Evolutionary conservation across 2,329 filamentous ascomycete genomes (phyloP).

Genomic region (Pseudofabraea citricarpa): DNA sequence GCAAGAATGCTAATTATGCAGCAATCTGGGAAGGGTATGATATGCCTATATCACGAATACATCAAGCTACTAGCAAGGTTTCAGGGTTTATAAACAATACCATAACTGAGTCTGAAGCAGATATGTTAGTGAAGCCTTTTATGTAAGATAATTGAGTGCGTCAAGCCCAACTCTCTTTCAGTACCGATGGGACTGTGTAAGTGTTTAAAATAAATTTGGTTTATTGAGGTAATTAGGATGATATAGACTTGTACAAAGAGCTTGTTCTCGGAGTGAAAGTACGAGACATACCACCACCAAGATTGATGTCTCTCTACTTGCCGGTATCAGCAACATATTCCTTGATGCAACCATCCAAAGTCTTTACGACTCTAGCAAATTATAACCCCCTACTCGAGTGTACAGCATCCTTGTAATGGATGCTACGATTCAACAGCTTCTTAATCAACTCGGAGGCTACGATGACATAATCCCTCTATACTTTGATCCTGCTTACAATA

Average conservation of each 20-base stretch:
- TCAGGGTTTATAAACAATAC: no score
- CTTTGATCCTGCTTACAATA: not conserved
- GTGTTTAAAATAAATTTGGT: not conserved
- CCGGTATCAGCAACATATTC: slow-evolving; percentile 3
- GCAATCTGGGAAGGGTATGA: slow-evolving; percentile 4
- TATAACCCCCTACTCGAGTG: slow-evolving; percentile 2
- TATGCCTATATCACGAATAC: slow-evolving; percentile 2
- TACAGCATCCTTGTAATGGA: not conserved
- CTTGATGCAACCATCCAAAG: slow-evolving; percentile 1
- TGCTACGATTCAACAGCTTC: slow-evolving; percentile 2
- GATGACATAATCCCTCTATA: not conserved
- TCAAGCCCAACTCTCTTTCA: slow-evolving; percentile 4
- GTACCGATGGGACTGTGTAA: not conserved
- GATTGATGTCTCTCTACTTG: not conserved
- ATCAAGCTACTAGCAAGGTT: not conserved
- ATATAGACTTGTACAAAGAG: not conserved
- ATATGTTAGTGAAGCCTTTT: not conserved
- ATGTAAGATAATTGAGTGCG: slow-evolving; percentile 6
- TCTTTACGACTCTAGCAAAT: not conserved
- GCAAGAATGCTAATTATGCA: not conserved
- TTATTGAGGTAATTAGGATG: not conserved
- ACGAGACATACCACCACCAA: slow-evolving; percentile 1
- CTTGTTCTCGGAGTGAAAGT: slow-evolving; percentile 1
- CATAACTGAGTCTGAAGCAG: no score
- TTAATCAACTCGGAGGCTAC: slow-evolving; percentile 1